phyloP scores from a whole-genome alignment of 2,329 filamentous ascomycete species.

The Colletotrichum godetiae region DNA sequence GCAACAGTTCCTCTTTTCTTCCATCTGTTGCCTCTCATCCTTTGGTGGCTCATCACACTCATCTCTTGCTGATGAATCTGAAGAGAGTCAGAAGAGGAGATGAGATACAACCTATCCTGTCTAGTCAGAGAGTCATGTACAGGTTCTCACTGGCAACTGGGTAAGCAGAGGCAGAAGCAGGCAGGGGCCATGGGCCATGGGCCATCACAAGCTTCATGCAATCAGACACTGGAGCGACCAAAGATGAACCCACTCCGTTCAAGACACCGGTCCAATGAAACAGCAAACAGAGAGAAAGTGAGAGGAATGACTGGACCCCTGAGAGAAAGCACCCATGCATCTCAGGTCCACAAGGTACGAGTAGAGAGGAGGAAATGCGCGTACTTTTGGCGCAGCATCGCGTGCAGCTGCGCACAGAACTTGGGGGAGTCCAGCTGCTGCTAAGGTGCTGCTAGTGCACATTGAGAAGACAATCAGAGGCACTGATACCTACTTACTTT shows the following conservation, averaged over 20 bases:
- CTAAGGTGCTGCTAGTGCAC: background rate
- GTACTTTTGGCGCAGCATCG: constrained; percentile 11
- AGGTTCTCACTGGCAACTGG: background rate
- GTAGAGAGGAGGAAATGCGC: background rate
- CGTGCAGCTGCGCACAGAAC: background rate
- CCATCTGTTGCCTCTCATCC: background rate
- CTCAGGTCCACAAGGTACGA: background rate
- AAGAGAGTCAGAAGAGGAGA: background rate
- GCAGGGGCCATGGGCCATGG: background rate
- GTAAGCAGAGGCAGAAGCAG: background rate
- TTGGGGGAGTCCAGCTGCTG: background rate
- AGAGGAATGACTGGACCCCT: constrained; percentile 12
- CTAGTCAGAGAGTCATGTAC: too few species aligned
- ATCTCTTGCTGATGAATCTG: background rate
- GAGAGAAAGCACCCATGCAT: background rate
- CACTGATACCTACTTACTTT: too few species aligned
- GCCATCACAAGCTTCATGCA: constrained; percentile 30
- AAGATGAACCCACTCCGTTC: background rate
- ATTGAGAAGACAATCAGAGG: background rate
- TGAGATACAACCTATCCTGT: background rate
- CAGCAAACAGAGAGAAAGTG: background rate
- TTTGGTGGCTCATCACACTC: background rate
- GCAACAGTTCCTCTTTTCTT: background rate
- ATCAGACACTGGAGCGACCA: constrained; percentile 11
- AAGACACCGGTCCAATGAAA: background rate